phyloP scores from a whole-genome alignment of 2,329 filamentous ascomycete genomes.

The Zymoseptoria brevis region DNA sequence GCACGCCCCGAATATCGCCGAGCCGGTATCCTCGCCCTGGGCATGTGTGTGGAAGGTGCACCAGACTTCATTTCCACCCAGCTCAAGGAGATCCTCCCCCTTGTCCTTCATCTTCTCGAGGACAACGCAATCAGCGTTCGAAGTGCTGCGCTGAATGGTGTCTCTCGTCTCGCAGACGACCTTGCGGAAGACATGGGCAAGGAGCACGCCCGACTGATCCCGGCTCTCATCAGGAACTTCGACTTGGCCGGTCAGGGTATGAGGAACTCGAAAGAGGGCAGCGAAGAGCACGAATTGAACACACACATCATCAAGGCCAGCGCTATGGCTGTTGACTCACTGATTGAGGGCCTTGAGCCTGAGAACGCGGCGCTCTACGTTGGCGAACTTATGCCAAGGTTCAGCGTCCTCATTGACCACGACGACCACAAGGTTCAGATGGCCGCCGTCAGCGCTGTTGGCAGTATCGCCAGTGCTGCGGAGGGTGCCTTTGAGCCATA shows the following conservation, averaged over 20 bases:
- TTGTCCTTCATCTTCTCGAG: constrained; percentile 72
- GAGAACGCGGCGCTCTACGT: constrained; percentile 77
- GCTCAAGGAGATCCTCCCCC: constrained; percentile 74
- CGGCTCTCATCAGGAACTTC: constrained; percentile 78
- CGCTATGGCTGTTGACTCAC: constrained; percentile 82
- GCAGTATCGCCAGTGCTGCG: constrained; percentile 80
- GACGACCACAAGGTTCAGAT: constrained; percentile 85
- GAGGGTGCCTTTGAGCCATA: constrained; percentile 80
- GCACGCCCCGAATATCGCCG: constrained; percentile 71
- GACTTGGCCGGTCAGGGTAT: constrained; percentile 66
- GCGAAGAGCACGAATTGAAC: constrained; percentile 59
- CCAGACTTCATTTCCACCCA: constrained; percentile 97
- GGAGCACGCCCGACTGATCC: constrained; percentile 77
- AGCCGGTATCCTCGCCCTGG: constrained; percentile 83
- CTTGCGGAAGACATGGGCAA: constrained; percentile 81
- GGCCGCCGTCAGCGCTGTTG: constrained; percentile 78
- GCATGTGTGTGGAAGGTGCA: constrained; percentile 91
- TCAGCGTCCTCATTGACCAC: constrained; percentile 76
- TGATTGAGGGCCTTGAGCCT: constrained; percentile 76
- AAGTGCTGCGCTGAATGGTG: constrained; percentile 75
- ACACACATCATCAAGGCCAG: constrained; percentile 81
- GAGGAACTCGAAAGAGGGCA: constrained; percentile 40
- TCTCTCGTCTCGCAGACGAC: constrained; percentile 87
- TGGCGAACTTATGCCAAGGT: constrained; percentile 70
- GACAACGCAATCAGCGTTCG: constrained; percentile 80